A percentile compares a stretch with the other conserved stretches of the same genome.
Evolutionary conservation across 176 grass and related monocot genomes (phyloP).

Genomic region (Secale cereale): DNA sequence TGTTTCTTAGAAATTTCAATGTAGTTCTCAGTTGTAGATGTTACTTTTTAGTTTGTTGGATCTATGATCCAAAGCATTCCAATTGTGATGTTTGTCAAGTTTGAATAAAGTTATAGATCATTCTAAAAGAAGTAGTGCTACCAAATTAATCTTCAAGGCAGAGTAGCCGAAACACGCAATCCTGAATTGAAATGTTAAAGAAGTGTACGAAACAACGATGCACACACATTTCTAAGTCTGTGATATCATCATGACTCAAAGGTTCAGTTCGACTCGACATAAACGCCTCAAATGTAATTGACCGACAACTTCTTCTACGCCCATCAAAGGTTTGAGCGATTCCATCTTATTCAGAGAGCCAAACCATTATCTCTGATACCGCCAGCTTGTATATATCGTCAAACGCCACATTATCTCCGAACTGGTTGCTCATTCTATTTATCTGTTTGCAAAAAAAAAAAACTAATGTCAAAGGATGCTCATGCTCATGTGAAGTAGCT

Average conservation of each 20-base stretch:
- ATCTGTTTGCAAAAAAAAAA: slow-evolving; percentile 28
- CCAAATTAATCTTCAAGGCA: not conserved
- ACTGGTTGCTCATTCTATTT: not conserved
- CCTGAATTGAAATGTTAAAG: not conserved
- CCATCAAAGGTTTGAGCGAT: not conserved
- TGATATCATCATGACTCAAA: not conserved
- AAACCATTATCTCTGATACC: slow-evolving; percentile 56
- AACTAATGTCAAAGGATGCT: not conserved
- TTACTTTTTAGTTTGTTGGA: not conserved
- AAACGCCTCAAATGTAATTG: not conserved
- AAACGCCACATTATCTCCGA: not conserved
- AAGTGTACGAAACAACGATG: not conserved
- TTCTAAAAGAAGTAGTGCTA: not conserved
- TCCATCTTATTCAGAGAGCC: slow-evolving; percentile 34
- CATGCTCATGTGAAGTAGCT: not conserved
- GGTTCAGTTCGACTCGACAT: not conserved
- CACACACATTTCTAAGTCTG: not conserved
- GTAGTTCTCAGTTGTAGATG: not conserved
- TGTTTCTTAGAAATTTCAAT: not conserved
- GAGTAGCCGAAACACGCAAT: not conserved
- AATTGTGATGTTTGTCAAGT: not conserved
- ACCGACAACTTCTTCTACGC: no score
- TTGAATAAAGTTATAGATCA: not conserved
- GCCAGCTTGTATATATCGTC: slow-evolving; percentile 59
- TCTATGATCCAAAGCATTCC: not conserved